Percentiles rank a stretch among this genome's conserved stretches.
Evolutionary conservation across 208 protist species (phyloP).

Genomic region (Crithidia expoeki): DNA sequence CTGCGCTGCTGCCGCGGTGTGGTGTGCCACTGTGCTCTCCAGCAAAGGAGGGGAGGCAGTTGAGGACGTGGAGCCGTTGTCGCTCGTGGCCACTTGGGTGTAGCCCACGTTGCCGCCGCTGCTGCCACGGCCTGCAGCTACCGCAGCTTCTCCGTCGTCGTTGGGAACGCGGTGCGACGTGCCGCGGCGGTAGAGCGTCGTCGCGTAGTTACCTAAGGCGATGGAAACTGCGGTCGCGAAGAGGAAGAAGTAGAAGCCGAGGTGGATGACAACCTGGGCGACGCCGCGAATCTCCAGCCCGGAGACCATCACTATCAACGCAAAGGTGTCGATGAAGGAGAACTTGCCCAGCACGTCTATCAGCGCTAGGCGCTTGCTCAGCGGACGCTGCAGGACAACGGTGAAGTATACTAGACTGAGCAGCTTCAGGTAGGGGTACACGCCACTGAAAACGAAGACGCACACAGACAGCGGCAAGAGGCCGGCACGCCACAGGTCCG

Average conservation of each 20-base stretch:
- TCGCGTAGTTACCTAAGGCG: slow-evolving; percentile 69
- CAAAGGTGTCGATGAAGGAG: slow-evolving; percentile 93
- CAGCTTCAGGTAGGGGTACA: slow-evolving; percentile 95
- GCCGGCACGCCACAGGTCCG: slow-evolving; percentile 86
- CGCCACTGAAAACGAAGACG: slow-evolving; percentile 92
- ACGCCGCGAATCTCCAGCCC: slow-evolving; percentile 70
- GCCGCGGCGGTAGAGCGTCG: slow-evolving; percentile 48
- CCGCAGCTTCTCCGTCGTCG: not conserved
- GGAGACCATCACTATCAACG: slow-evolving; percentile 92
- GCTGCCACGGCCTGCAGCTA: not conserved
- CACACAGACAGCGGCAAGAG: slow-evolving; percentile 83
- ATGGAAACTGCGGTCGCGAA: slow-evolving; percentile 58
- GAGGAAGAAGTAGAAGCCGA: slow-evolving; percentile 69
- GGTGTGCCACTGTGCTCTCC: not conserved
- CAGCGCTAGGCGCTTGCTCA: slow-evolving; percentile 53
- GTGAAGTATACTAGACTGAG: slow-evolving; percentile 64
- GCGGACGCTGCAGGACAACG: slow-evolving; percentile 48
- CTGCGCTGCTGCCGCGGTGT: not conserved
- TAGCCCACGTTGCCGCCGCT: not conserved
- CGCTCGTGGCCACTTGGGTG: not conserved
- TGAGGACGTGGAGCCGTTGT: not conserved
- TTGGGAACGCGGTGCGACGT: slow-evolving; percentile 25
- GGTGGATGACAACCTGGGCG: slow-evolving; percentile 44
- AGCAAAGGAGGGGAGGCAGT: not conserved
- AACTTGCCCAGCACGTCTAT: slow-evolving; percentile 94